Percentiles rank a stretch among this genome's conserved stretches.
Conservation (phyloP, 31 red algal genomes). For the Bonnemaisonia californica region DNA sequence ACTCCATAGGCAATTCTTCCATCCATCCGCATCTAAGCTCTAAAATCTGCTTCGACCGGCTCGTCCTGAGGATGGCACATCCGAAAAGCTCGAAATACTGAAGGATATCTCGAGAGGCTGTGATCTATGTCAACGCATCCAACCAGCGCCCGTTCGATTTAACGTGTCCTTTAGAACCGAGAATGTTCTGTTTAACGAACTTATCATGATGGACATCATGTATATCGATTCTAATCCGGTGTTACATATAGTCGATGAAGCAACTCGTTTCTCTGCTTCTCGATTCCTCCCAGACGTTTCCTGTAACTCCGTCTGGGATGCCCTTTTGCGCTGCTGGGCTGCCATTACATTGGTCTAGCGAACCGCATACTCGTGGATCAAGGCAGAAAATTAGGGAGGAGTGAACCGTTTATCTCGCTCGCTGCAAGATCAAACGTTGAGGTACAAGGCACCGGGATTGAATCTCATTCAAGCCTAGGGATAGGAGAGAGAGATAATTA, state of each 20-base stretch:
- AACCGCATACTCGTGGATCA: constrained; percentile 29
- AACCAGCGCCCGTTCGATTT: constrained; percentile 1
- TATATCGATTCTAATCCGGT: neutral
- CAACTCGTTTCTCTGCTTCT: neutral
- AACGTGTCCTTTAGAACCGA: neutral
- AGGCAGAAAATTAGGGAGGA: neutral
- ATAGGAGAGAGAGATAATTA: neutral
- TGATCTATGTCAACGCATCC: constrained; percentile 32
- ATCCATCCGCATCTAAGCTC: constrained; percentile 17
- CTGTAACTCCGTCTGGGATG: neutral
- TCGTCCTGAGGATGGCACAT: constrained; percentile 1
- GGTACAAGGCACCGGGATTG: neutral
- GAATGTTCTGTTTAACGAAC: constrained; percentile 7
- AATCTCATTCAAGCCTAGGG: neutral
- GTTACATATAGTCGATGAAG: neutral
- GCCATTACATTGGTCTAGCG: constrained; percentile 19
- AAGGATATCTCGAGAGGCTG: constrained; percentile 16
- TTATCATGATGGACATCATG: too few species aligned
- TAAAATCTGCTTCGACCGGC: neutral
- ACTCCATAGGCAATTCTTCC: constrained; percentile 29
- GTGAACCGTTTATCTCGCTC: too few species aligned
- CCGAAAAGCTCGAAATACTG: neutral
- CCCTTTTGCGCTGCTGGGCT: neutral
- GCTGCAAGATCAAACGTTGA: neutral
- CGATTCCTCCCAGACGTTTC: neutral